phyloP scores from a whole-genome alignment of 1,284 basidiomycete species.

The Cryptococcus sp. region DNA sequence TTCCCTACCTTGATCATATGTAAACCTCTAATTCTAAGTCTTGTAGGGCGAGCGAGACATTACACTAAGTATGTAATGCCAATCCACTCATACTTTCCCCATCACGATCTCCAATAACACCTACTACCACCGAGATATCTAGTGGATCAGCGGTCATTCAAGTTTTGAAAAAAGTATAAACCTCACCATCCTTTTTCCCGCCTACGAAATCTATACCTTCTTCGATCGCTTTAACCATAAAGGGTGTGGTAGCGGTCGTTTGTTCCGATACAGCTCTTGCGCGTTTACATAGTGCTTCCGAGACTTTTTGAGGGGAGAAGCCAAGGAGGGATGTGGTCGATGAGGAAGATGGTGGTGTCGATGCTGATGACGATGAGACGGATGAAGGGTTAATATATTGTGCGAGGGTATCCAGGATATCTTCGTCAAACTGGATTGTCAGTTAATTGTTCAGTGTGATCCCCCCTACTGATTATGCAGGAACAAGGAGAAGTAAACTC shows the following conservation, averaged over 20 bases:
- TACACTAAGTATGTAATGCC: slow-evolving; percentile 6
- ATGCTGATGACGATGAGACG: background rate
- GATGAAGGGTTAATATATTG: slow-evolving; percentile 54
- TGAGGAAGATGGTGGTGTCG: background rate
- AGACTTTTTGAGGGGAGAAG: slow-evolving; percentile 53
- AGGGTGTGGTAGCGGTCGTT: slow-evolving; percentile 51
- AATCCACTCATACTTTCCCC: slow-evolving; percentile 1
- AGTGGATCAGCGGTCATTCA: background rate
- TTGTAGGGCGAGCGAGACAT: background rate
- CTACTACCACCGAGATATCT: slow-evolving; percentile 45
- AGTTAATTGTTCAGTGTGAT: no score
- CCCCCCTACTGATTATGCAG: no score
- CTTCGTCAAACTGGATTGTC: slow-evolving; percentile 68
- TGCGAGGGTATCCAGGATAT: slow-evolving; percentile 81
- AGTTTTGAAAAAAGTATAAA: background rate
- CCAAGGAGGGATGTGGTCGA: slow-evolving; percentile 25
- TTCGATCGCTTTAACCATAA: slow-evolving; percentile 55
- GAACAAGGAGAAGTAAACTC: slow-evolving; percentile 6
- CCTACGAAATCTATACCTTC: slow-evolving; percentile 53
- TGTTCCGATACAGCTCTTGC: slow-evolving; percentile 53
- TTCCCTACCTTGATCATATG: no score
- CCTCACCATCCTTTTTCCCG: slow-evolving; percentile 43
- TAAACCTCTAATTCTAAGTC: no score
- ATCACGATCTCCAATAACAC: slow-evolving; percentile 38
- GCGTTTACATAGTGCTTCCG: slow-evolving; percentile 51